A percentile compares a stretch with the other conserved stretches of the same genome.
phyloP scores from a whole-genome alignment of 2,329 filamentous ascomycete genomes.

The Leptographium lundbergii region DNA sequence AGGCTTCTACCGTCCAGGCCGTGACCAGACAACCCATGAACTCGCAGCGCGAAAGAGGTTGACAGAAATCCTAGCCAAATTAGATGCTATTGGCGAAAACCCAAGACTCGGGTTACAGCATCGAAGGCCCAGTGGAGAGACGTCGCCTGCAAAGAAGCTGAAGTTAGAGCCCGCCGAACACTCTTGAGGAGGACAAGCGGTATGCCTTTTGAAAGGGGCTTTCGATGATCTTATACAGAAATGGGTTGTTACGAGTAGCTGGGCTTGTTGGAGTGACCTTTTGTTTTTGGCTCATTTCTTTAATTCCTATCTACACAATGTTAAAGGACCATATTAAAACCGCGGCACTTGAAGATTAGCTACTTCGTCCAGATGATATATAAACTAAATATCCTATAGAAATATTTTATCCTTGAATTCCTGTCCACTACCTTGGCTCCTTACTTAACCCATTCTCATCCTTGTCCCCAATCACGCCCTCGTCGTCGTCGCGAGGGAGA shows the following conservation, averaged over 20 bases:
- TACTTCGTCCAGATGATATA: not conserved
- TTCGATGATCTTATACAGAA: not conserved
- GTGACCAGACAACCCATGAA: constrained; percentile 35
- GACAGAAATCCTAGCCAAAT: constrained; percentile 29
- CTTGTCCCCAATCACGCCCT: constrained; percentile 36
- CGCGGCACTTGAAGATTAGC: not conserved
- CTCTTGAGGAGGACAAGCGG: not conserved
- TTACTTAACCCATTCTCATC: constrained; percentile 9
- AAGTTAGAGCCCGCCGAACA: constrained; percentile 16
- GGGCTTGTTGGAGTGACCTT: too few species aligned
- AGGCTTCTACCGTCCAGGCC: constrained; percentile 40
- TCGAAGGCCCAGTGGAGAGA: constrained; percentile 25
- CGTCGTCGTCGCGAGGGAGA: constrained; percentile 53
- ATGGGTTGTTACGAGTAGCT: not conserved
- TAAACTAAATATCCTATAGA: too few species aligned
- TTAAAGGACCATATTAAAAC: not conserved
- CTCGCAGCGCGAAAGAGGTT: constrained; percentile 39
- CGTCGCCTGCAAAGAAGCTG: constrained; percentile 31
- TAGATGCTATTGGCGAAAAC: constrained; percentile 22
- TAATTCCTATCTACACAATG: too few species aligned
- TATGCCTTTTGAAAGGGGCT: not conserved
- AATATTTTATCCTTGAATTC: not conserved
- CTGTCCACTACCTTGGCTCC: not conserved
- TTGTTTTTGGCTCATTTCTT: too few species aligned
- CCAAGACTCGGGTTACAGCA: constrained; percentile 20